phyloP scores from a whole-genome alignment of 495 filamentous ascomycete species.

The Tetracladium marchalianum region DNA sequence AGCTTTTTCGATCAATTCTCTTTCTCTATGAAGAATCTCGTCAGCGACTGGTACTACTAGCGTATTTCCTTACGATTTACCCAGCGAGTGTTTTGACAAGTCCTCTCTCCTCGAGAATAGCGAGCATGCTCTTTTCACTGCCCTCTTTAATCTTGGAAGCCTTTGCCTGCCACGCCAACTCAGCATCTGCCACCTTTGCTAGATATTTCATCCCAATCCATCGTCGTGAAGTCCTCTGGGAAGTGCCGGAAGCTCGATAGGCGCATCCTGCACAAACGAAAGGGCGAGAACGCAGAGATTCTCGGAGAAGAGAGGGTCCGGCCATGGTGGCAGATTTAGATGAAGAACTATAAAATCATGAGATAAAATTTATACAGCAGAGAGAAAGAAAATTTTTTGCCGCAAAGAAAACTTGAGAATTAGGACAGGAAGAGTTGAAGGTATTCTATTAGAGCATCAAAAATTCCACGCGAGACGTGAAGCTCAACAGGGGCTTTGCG shows the following conservation, averaged over 20 bases:
- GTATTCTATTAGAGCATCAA: too few species aligned
- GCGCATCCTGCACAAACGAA: slow-evolving; percentile 18
- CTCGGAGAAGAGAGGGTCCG: slow-evolving; percentile 12
- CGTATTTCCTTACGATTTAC: slow-evolving; percentile 35
- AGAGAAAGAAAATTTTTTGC: background rate
- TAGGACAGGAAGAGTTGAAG: too few species aligned
- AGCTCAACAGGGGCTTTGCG: too few species aligned
- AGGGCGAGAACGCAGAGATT: slow-evolving; percentile 1
- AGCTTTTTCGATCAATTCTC: slow-evolving; percentile 57
- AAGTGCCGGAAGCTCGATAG: slow-evolving; percentile 5
- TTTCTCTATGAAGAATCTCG: slow-evolving; percentile 31
- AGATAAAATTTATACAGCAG: background rate
- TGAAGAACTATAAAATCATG: background rate
- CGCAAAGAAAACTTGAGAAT: too few species aligned
- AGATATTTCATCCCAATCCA: slow-evolving; percentile 39
- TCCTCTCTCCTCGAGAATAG: slow-evolving; percentile 69
- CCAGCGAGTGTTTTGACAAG: slow-evolving; percentile 74
- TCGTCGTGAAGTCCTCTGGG: slow-evolving; percentile 17
- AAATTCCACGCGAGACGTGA: too few species aligned
- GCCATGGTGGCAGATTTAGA: slow-evolving; percentile 14
- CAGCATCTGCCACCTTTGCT: slow-evolving; percentile 41
- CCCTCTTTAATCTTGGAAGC: slow-evolving; percentile 51
- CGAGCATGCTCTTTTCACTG: slow-evolving; percentile 50
- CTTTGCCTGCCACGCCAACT: slow-evolving; percentile 43
- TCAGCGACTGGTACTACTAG: slow-evolving; percentile 8